Percentiles rank a stretch among this genome's conserved stretches.
Evolutionary conservation across 1,284 basidiomycete species (phyloP).

Genomic region (Coniferiporia weirii): DNA sequence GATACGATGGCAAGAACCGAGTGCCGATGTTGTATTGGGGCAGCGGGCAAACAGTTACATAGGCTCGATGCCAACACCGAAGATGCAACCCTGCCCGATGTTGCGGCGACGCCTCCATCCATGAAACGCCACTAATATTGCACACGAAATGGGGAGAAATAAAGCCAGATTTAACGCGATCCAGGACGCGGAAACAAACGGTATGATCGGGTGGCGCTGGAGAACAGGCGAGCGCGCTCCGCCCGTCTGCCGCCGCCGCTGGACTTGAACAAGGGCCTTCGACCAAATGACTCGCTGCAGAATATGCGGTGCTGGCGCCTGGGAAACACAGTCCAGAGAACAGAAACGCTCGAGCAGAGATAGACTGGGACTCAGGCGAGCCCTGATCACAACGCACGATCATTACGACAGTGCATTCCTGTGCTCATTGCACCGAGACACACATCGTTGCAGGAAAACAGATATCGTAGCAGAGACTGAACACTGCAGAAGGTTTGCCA

Average conservation of each 20-base stretch:
- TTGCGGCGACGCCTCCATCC: not conserved
- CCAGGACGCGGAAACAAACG: not conserved
- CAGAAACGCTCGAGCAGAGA: not conserved
- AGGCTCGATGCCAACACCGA: not conserved
- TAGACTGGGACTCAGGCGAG: not conserved
- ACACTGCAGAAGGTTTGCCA: too few relatives aligned
- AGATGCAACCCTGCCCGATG: too few relatives aligned
- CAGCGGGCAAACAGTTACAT: not conserved
- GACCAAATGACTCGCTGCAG: not conserved
- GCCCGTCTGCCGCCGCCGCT: not conserved
- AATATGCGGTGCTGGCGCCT: not conserved
- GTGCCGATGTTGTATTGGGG: not conserved
- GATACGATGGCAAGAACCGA: too few relatives aligned
- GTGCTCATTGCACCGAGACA: too few relatives aligned
- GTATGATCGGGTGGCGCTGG: slow-evolving; percentile 11
- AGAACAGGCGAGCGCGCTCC: not conserved
- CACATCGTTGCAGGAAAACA: too few relatives aligned
- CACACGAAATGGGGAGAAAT: not conserved
- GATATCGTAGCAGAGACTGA: too few relatives aligned
- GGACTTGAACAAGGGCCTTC: not conserved
- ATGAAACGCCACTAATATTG: not conserved
- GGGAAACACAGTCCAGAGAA: not conserved
- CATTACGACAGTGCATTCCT: too few relatives aligned
- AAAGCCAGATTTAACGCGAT: not conserved
- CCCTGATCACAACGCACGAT: not conserved